phyloP scores from a whole-genome alignment of 257 asterid genomes.

The Ajuga chamaepitys region DNA sequence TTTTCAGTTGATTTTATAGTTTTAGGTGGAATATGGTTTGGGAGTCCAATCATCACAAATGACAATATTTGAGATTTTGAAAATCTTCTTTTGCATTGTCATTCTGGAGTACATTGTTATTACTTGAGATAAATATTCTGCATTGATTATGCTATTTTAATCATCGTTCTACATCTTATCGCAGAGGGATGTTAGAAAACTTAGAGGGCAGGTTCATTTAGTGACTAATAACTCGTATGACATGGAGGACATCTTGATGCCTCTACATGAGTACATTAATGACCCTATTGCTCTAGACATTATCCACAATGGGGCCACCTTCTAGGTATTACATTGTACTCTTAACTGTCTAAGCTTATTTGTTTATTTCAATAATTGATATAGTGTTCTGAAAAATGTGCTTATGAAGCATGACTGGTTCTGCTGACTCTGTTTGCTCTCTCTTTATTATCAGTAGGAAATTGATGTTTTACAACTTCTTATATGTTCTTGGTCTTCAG shows the following conservation, averaged over 20 bases:
- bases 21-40: not conserved
- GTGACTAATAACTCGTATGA: constrained; percentile 55
- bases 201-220: constrained; percentile 31
- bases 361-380: not conserved
- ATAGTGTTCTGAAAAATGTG: constrained; percentile 2
- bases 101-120: not conserved
- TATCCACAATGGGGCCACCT: constrained; percentile 94
- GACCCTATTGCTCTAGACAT: constrained; percentile 76
- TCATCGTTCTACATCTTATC: constrained; percentile 16
- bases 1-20: not conserved
- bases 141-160: not conserved
- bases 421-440: not conserved
- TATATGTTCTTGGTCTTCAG: not conserved
- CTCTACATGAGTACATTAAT: constrained; percentile 69
- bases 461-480: not conserved
- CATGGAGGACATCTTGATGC: constrained; percentile 70
- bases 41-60: constrained; percentile 3
- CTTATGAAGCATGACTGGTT: not conserved
- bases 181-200: constrained; percentile 82
- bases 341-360: not conserved
- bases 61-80: not conserved
- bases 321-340: constrained; percentile 54
- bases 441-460: not conserved
- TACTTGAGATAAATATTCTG: not conserved
- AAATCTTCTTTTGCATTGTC: not conserved